Percentiles rank a stretch among this genome's conserved stretches.
Conservation (phyloP, 768 basidiomycete species). For the Suillus lakei region DNA sequence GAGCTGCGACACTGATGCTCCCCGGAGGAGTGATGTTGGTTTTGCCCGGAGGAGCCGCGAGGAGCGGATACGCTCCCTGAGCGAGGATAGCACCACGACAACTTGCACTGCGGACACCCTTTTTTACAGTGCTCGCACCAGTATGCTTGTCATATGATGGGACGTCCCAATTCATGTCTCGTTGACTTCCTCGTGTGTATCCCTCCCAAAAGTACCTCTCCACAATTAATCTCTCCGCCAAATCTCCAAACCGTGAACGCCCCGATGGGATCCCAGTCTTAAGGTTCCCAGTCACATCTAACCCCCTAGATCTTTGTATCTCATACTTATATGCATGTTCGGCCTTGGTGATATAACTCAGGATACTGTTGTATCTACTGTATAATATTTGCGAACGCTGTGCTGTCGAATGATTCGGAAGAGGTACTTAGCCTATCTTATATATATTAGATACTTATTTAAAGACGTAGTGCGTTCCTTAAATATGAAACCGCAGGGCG, state of each 20-base stretch:
- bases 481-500: neutral
- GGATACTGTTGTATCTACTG: constrained; percentile 5
- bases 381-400: neutral
- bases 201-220: constrained; percentile 3
- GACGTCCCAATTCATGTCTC: neutral
- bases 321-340: neutral
- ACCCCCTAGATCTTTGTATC: neutral
- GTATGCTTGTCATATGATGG: constrained; percentile 20
- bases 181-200: neutral
- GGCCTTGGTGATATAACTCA: neutral
- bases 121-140: constrained; percentile 38
- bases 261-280: neutral
- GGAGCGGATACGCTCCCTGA: constrained; percentile 20
- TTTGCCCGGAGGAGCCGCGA: constrained; percentile 15
- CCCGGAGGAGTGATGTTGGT: constrained; percentile 5
- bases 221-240: neutral
- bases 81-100: constrained; percentile 29
- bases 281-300: neutral
- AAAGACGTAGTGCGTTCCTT: neutral
- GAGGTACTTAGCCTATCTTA: neutral
- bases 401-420: neutral
- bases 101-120: constrained; percentile 26
- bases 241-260: neutral
- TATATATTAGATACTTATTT: neutral
- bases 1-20: constrained; percentile 20